phyloP scores from a whole-genome alignment of 2,329 filamentous ascomycete species.

The Beauveria australis region DNA sequence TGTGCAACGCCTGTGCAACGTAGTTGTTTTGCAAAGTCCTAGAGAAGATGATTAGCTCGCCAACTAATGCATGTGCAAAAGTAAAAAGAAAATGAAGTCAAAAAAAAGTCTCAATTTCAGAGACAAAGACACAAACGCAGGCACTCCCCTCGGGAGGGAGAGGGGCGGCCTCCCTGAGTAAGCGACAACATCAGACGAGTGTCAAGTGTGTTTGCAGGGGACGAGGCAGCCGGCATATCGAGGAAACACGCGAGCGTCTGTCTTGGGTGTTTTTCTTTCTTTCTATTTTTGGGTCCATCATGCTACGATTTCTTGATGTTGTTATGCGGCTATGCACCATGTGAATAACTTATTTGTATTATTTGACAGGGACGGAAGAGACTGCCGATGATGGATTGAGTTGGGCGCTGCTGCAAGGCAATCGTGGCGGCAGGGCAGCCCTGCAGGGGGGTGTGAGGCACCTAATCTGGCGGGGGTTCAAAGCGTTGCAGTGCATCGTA shows the following conservation, averaged over 20 bases:
- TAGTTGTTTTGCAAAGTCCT: background rate
- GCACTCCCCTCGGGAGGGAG: background rate
- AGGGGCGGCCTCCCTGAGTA: background rate
- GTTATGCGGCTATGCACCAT: too few relatives aligned
- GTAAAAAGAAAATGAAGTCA: background rate
- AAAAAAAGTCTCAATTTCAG: background rate
- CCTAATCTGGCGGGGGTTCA: too few relatives aligned
- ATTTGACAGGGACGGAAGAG: background rate
- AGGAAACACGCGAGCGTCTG: background rate
- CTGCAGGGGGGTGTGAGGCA: background rate
- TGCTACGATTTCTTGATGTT: too few relatives aligned
- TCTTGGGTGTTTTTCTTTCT: too few relatives aligned
- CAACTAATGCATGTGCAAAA: too few relatives aligned
- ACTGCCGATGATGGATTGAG: background rate
- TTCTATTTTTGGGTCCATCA: too few relatives aligned
- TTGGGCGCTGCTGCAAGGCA: background rate
- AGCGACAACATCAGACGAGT: background rate
- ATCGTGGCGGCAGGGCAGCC: background rate
- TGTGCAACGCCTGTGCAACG: background rate
- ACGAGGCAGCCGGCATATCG: background rate
- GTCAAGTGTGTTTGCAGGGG: conserved; percentile 5
- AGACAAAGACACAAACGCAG: background rate
- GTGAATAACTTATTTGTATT: too few relatives aligned
- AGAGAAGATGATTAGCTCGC: too few relatives aligned
- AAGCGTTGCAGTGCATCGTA: too few relatives aligned